phyloP scores from a whole-genome alignment of 306 rosid genomes.

The Fagus sylvatica region DNA sequence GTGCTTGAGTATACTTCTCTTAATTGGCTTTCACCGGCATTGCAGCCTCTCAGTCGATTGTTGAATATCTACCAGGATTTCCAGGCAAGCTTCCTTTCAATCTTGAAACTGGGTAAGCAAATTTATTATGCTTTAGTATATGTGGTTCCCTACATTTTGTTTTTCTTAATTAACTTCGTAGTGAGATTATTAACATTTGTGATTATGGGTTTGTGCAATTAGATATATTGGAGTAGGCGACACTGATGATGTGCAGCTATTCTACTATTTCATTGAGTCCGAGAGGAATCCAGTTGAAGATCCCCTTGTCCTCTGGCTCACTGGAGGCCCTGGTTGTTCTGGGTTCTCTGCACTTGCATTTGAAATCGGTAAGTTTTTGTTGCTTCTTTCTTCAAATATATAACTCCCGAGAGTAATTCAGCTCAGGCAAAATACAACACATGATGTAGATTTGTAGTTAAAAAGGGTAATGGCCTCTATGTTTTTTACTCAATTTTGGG shows the following conservation, averaged over 20 bases:
- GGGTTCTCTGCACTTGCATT: slow-evolving; percentile 16
- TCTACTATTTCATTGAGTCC: slow-evolving; percentile 30
- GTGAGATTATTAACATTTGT: not conserved
- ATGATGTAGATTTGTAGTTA: no score
- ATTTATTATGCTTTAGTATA: not conserved
- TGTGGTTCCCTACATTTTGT: not conserved
- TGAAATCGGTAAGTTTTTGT: slow-evolving; percentile 17
- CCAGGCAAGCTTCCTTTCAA: slow-evolving; percentile 10
- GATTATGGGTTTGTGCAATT: not conserved
- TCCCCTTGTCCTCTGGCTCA: slow-evolving; percentile 29
- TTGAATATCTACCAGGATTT: slow-evolving; percentile 4
- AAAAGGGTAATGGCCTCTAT: no score
- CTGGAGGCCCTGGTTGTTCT: slow-evolving; percentile 37
- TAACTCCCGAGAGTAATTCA: no score
- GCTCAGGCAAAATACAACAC: no score
- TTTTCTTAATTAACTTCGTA: not conserved
- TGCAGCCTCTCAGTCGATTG: not conserved
- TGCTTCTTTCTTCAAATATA: no score
- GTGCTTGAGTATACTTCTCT: not conserved
- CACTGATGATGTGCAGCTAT: slow-evolving; percentile 20
- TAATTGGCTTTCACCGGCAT: not conserved
- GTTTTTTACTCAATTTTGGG: not conserved
- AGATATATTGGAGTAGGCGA: slow-evolving; percentile 27
- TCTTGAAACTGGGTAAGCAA: slow-evolving; percentile 19
- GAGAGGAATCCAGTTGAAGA: slow-evolving; percentile 24